Conservation (phyloP, 2,329 filamentous ascomycete species). For the Emmonsia crescens region DNA sequence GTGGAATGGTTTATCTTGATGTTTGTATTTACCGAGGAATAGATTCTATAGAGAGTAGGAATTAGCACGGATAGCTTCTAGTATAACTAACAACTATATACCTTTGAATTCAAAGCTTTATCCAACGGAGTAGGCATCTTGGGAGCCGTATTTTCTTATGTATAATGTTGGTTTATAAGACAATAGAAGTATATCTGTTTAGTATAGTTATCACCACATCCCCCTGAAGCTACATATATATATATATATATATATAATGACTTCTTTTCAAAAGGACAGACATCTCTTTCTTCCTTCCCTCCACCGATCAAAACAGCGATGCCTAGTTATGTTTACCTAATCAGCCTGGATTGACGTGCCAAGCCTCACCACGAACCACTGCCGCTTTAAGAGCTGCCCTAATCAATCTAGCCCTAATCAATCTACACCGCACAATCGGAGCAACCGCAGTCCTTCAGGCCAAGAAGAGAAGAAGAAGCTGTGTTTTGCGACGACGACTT, state of each 20-base stretch:
- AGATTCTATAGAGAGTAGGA: slow-evolving; percentile 46
- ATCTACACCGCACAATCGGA: slow-evolving; percentile 11
- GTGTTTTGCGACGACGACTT: slow-evolving; percentile 13
- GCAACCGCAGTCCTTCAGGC: slow-evolving; percentile 1
- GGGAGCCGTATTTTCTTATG: neutral
- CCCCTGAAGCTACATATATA: neutral
- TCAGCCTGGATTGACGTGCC: neutral
- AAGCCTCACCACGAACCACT: neutral
- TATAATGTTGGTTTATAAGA: neutral
- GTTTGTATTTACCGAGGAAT: slow-evolving; percentile 48
- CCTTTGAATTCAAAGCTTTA: slow-evolving; percentile 58
- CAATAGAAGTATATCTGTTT: neutral
- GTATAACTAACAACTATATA: slow-evolving; percentile 25
- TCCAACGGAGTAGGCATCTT: slow-evolving; percentile 61
- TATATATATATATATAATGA: slow-evolving; percentile 11
- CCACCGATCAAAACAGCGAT: neutral
- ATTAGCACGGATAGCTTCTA: slow-evolving; percentile 13
- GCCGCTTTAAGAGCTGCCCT: neutral
- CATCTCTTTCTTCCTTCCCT: neutral
- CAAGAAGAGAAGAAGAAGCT: slow-evolving; percentile 10
- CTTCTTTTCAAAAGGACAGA: slow-evolving; percentile 2
- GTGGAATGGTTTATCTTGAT: neutral
- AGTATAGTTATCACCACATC: neutral
- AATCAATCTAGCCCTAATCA: slow-evolving; percentile 17
- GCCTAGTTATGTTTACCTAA: neutral